Evolutionary conservation across 1,284 basidiomycete genomes (phyloP).

Genomic region (Ceratobasidium sp.): DNA sequence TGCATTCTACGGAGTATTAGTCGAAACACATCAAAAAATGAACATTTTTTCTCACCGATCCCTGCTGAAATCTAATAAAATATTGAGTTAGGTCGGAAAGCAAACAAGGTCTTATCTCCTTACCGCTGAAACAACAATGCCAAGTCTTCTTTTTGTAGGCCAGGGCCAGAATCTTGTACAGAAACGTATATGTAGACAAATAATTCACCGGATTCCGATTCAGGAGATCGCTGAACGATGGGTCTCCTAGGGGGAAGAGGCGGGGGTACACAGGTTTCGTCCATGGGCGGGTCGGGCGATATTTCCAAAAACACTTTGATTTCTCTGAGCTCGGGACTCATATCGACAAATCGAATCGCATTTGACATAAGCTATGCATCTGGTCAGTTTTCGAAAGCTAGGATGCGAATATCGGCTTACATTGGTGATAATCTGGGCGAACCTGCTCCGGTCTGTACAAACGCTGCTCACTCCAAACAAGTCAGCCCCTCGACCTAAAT

Average conservation of each 20-base stretch:
- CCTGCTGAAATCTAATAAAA: constrained; percentile 49
- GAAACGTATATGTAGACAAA: constrained; percentile 49
- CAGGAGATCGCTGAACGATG: not conserved
- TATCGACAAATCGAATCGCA: constrained; percentile 46
- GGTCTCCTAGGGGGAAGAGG: not conserved
- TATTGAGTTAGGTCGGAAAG: not conserved
- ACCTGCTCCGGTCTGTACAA: constrained; percentile 48
- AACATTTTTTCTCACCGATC: constrained; percentile 42
- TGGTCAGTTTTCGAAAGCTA: too few relatives aligned
- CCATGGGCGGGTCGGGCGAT: constrained; percentile 46
- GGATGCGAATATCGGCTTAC: constrained; percentile 29
- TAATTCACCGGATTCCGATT: constrained; percentile 17
- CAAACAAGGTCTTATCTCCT: not conserved
- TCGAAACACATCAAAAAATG: not conserved
- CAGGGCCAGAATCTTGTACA: constrained; percentile 51
- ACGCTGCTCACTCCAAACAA: constrained; percentile 45
- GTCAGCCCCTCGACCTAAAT: constrained; percentile 47
- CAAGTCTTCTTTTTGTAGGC: constrained; percentile 49
- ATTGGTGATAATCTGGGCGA: constrained; percentile 50
- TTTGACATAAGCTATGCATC: constrained; percentile 30
- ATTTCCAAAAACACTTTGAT: constrained; percentile 49
- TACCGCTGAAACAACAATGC: constrained; percentile 48
- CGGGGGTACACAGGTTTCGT: constrained; percentile 25
- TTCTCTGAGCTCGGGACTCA: constrained; percentile 43
- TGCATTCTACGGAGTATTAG: constrained; percentile 33